These are phyloP conservation scores for Phytophthora pistaciae DNA, from an alignment of 352 stramenopile species.

Conservation along the genomic window DNA sequence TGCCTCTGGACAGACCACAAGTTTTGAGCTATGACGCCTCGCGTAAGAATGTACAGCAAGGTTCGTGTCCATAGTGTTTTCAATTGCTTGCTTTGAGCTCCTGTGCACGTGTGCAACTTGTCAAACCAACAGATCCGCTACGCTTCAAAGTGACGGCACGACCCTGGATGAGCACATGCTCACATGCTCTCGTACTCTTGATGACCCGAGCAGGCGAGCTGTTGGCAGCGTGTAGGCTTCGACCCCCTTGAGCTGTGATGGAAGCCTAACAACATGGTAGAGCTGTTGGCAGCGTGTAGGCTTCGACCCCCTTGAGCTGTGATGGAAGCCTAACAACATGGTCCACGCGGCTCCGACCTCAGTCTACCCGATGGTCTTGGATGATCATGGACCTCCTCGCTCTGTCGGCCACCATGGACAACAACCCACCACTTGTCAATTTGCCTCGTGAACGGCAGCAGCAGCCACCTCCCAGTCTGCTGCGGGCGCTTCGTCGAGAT, in stretches of 20 bases:
- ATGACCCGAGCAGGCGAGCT: slow-evolving; percentile 12
- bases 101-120: neutral
- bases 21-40: slow-evolving; percentile 31
- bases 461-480: slow-evolving; percentile 1
- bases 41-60: slow-evolving; percentile 2
- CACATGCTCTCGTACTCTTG: neutral
- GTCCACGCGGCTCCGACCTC: neutral
- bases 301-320: neutral
- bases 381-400: neutral
- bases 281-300: neutral
- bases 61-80: slow-evolving; percentile 1
- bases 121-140: slow-evolving; percentile 1
- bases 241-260: slow-evolving; percentile 1
- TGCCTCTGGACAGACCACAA: slow-evolving; percentile 71
- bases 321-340: neutral
- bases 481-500: neutral
- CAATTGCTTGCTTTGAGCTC: neutral
- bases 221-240: neutral
- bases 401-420: slow-evolving; percentile 5
- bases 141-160: slow-evolving; percentile 2
- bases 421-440: slow-evolving; percentile 24
- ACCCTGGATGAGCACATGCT: slow-evolving; percentile 5
- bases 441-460: slow-evolving; percentile 11
- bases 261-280: neutral
- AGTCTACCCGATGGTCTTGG: slow-evolving; percentile 16